phyloP scores from a whole-genome alignment of 805 yeast species.

The Wickerhamiella allomyrinae region DNA sequence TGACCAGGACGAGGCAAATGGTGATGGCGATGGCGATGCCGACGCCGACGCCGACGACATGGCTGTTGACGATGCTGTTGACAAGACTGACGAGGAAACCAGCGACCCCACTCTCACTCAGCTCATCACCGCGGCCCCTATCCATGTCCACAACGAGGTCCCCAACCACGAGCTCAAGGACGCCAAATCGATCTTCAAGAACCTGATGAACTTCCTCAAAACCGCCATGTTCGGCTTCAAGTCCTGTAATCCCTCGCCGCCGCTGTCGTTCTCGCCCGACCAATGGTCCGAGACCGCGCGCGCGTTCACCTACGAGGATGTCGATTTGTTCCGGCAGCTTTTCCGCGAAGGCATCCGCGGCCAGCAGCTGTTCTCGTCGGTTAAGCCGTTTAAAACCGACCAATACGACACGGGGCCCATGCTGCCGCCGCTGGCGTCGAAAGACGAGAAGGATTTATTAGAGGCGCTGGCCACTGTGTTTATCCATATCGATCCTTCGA shows the following conservation, averaged over 20 bases:
- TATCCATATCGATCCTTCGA: slow-evolving; percentile 86
- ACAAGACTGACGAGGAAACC: slow-evolving; percentile 4
- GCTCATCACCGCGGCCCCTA: slow-evolving; percentile 23
- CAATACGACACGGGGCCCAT: slow-evolving; percentile 41
- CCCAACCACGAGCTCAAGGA: slow-evolving; percentile 63
- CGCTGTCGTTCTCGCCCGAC: slow-evolving; percentile 33
- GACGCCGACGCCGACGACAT: slow-evolving; percentile 5
- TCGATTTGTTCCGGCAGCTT: slow-evolving; percentile 55
- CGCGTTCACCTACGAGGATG: slow-evolving; percentile 71
- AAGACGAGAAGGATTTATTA: slow-evolving; percentile 91
- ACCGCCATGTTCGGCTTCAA: slow-evolving; percentile 82
- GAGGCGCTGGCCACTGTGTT: slow-evolving; percentile 89
- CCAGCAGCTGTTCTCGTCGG: slow-evolving; percentile 50
- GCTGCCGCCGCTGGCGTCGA: slow-evolving; percentile 71
- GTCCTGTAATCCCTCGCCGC: slow-evolving; percentile 75
- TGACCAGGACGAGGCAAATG: slow-evolving; percentile 28
- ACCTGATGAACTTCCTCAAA: slow-evolving; percentile 77
- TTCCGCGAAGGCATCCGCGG: slow-evolving; percentile 79
- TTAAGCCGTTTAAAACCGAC: not conserved
- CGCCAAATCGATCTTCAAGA: slow-evolving; percentile 74
- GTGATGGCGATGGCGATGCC: slow-evolving; percentile 7
- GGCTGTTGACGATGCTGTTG: slow-evolving; percentile 28
- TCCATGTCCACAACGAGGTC: slow-evolving; percentile 38
- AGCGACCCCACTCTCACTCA: not conserved
- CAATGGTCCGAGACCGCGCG: slow-evolving; percentile 80